Evolutionary conservation across 768 basidiomycete genomes (phyloP), one percentile per base, ranked within the genome.

Genomic region (Collybia sordida): DNA sequence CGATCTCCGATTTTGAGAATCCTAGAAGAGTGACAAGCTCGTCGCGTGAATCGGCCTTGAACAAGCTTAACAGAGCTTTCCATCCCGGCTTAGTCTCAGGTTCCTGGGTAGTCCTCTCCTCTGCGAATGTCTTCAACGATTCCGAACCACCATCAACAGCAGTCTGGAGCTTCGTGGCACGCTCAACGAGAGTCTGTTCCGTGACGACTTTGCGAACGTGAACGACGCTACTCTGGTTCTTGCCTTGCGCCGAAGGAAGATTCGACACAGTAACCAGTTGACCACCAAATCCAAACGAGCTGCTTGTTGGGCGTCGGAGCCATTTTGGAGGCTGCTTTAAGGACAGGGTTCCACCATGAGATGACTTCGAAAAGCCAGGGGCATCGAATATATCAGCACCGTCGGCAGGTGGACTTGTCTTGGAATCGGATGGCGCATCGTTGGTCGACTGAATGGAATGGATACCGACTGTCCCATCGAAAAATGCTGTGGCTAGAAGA

Each of bases 251-350:
- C 25, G 72, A 72, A 0, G 80, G 73, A n/a, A 94, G 75, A 64
- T 96, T 96, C 45, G 80, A 82, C 2, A 93, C 83, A 1, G 84
- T 82, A 11, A 90, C 83, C 18, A 99, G 77, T 59, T 88, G 84
- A 23, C 96, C 96, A 3, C 94, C 92, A 57, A 94, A 98, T 0
- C 95, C 96, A 58, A 96, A 98, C 0, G 91, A 85, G 42, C 74
- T 80, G 0, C 87, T 85, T 0, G 80, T 75, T 0, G 96, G 92
- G 17, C 95, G 81, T 28, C 90, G 85, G 12, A 98, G 80, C 97
- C 96, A 98, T 60, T 93, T 95, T 1, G 96, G 96, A n/a, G 93
- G 89, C 59, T 95, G 92, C 63, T 90, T 90, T 54, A 98, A 82
- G 0, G 93, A 91, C 15, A 96, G 74, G 0, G 85, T 89, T 2